Percentiles rank a stretch among this genome's conserved stretches.
phyloP scores from a whole-genome alignment of 2,329 filamentous ascomycete species.

The Dothideomycetes sp. region DNA sequence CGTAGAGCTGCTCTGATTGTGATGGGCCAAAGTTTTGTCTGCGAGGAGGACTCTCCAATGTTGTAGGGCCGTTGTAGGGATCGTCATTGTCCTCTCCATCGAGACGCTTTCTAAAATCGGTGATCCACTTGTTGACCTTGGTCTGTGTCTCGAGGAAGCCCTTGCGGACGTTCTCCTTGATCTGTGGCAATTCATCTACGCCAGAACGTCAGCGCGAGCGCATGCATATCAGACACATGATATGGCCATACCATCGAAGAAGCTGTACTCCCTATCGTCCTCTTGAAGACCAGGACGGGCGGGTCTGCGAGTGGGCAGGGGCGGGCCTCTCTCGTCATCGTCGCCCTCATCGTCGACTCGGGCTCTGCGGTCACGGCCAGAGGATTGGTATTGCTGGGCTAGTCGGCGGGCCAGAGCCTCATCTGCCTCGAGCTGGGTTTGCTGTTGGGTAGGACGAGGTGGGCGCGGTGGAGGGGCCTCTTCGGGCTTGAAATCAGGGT shows the following conservation, averaged over 20 bases:
- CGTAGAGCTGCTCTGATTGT: slow-evolving; percentile 31
- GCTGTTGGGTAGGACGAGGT: slow-evolving; percentile 58
- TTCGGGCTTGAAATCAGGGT: slow-evolving; percentile 42
- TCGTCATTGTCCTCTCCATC: slow-evolving; percentile 71
- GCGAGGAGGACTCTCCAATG: slow-evolving; percentile 22
- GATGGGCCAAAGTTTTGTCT: slow-evolving; percentile 30
- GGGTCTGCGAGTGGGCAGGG: slow-evolving; percentile 33
- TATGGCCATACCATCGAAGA: slow-evolving; percentile 59
- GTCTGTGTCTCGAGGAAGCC: slow-evolving; percentile 90
- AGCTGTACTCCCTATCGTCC: slow-evolving; percentile 71
- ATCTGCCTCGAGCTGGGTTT: slow-evolving; percentile 74
- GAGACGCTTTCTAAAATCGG: slow-evolving; percentile 81
- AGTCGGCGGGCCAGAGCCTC: slow-evolving; percentile 87
- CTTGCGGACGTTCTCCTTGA: slow-evolving; percentile 85
- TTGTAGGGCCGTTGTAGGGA: slow-evolving; percentile 34
- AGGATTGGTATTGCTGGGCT: slow-evolving; percentile 68
- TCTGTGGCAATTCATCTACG: slow-evolving; percentile 80
- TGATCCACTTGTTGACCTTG: slow-evolving; percentile 89
- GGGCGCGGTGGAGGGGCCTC: slow-evolving; percentile 58
- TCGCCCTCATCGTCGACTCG: slow-evolving; percentile 20
- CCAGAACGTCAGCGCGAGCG: slow-evolving; percentile 13
- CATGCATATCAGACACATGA: background rate
- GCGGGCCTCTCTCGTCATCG: slow-evolving; percentile 25
- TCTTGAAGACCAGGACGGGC: slow-evolving; percentile 30
- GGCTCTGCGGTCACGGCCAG: slow-evolving; percentile 29